A percentile compares a stretch with the other conserved stretches of the same genome.
Evolutionary conservation across 345 rosid genomes (phyloP).

Genomic region (Aegle marmelos): DNA sequence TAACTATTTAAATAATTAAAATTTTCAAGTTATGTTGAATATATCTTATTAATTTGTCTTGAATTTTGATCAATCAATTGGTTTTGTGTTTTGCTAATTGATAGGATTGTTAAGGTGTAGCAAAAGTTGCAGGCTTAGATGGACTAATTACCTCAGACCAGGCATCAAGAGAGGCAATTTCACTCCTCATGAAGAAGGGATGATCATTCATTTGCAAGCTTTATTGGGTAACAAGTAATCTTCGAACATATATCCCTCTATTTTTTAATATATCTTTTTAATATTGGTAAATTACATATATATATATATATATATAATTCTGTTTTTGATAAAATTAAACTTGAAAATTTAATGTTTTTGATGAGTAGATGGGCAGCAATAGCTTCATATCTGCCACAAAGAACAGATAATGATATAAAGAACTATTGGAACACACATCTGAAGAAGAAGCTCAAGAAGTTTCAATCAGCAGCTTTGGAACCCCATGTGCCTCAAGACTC

Average conservation of each 20-base stretch:
- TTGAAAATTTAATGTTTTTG: background rate
- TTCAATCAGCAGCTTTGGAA: conserved; percentile 40
- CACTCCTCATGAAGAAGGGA: conserved; percentile 96
- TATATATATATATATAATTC: no score
- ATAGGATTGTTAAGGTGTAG: conserved; percentile 89
- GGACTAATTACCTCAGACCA: conserved; percentile 99
- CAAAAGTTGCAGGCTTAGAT: conserved; percentile 98
- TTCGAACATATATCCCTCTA: conserved; percentile 4
- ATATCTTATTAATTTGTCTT: no score
- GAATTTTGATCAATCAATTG: background rate
- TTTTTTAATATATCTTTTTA: conserved; percentile 1
- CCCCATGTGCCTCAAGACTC: conserved; percentile 26
- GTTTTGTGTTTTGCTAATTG: background rate
- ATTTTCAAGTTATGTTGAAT: no score
- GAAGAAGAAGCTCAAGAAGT: conserved; percentile 91
- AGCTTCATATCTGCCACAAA: conserved; percentile 95
- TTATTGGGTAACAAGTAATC: conserved; percentile 99
- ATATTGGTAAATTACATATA: background rate
- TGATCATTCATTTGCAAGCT: conserved; percentile 97
- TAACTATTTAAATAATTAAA: conserved; percentile 16
- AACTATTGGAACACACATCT: conserved; percentile 99
- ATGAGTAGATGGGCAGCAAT: conserved; percentile 91
- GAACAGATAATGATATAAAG: conserved; percentile 95
- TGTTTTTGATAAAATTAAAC: background rate
- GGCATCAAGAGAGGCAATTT: conserved; percentile 97